Base-by-base conservation (phyloP, 192 early-diverging fungal genomes). In the Mortierella hygrophila region DNA sequence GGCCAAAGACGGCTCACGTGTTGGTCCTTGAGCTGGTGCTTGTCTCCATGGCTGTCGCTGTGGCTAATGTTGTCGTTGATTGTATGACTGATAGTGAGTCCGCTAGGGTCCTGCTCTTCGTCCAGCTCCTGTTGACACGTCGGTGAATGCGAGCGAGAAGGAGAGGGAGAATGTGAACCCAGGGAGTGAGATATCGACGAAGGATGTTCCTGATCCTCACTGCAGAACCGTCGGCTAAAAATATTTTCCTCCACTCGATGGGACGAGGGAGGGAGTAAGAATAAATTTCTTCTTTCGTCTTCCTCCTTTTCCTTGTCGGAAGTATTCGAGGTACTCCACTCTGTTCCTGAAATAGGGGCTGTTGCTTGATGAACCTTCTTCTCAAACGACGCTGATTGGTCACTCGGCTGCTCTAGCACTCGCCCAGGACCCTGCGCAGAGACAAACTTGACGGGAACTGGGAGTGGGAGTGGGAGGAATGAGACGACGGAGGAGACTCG, bases 351-450 rank as follows among this genome's bases (percentile, higher is more conserved):
- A 65, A 65, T 65, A 65, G 60, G 60, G 60, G 60, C 29, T 65
- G 60, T 11, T 65, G 60, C 60, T 32, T 29, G 60, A 32, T 29
- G 49, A 52, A 52, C 49, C 49, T 52, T 52, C 49, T 1, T 29
- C 29, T n/a, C 10, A 29, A 11, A 65, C 26, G 29, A 29, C 26
- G 60, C 60, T 65, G 60, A 65, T 65, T 65, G 60, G 60, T 65
- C 60, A 26, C 26, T 65, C 26, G 60, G 10, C 29, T 65, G 26
- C 60, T 65, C 26, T 15, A 1, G 60, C 23, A 23, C 60, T 65
- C 55, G 55, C 55, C 60, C 23, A 65, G 60, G 60, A 65, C 60
- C 60, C 60, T 65, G 60, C 60, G 60, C 60, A 26, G 60, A 65
- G 60, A 65, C 60, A 65, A 65, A 65, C 60, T 65, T 65, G 29